A percentile compares a stretch with the other conserved stretches of the same genome.
Conservation (phyloP, 2,329 filamentous ascomycete species). For the Penicillium glabrum region DNA sequence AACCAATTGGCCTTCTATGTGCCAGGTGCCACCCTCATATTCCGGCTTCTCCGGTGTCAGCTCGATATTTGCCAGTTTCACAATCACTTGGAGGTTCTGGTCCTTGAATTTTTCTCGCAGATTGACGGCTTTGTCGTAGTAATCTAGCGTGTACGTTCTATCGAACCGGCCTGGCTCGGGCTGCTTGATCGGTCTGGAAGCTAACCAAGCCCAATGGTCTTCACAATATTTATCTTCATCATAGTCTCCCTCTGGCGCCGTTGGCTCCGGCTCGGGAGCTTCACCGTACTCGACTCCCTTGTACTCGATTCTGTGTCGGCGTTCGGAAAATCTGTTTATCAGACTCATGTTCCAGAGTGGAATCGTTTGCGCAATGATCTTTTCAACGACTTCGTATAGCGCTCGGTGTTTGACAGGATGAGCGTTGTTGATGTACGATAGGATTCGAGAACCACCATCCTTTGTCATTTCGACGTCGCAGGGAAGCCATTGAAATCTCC, state of each 20-base stretch:
- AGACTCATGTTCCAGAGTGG: constrained; percentile 23
- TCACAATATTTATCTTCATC: background rate
- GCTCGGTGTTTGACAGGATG: constrained; percentile 34
- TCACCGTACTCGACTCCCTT: constrained; percentile 21
- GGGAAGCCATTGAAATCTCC: constrained; percentile 50
- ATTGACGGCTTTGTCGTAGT: constrained; percentile 9
- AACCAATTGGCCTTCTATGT: constrained; percentile 20
- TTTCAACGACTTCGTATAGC: constrained; percentile 41
- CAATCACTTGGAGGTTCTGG: constrained; percentile 22
- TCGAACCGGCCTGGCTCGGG: constrained; percentile 18
- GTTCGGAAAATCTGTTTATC: constrained; percentile 15
- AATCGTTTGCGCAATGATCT: constrained; percentile 39
- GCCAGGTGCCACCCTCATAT: constrained; percentile 17
- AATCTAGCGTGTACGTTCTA: background rate
- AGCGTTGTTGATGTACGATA: constrained; percentile 48
- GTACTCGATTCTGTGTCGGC: constrained; percentile 27
- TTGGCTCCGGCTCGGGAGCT: constrained; percentile 21
- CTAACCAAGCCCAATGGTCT: background rate
- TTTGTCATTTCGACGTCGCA: constrained; percentile 34
- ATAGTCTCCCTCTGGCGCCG: background rate
- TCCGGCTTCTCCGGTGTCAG: constrained; percentile 14
- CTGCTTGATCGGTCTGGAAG: constrained; percentile 1
- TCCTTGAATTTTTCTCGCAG: constrained; percentile 1
- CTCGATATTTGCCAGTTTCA: constrained; percentile 20
- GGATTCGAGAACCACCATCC: constrained; percentile 26